Evolutionary conservation across 768 basidiomycete species (phyloP), one percentile per base, ranked within the genome.

Genomic region (Neoboletus subvelutipes): DNA sequence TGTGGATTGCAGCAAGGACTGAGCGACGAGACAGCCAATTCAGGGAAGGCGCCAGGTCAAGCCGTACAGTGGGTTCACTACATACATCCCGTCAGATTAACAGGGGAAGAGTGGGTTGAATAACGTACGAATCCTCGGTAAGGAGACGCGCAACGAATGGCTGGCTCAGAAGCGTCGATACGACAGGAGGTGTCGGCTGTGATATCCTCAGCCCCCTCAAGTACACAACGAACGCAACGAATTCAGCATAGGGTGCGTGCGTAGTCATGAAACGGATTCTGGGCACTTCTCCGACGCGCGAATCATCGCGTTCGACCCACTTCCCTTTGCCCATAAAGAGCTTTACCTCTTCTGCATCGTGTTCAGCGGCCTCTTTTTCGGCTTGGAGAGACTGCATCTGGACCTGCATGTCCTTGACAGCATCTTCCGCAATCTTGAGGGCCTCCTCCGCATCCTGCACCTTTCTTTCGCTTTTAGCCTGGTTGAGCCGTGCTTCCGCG

Each of bases 11-110:
- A 26, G 84, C 75, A 4, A 87, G 79, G 24, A 98, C 88, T 5
- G 86, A 86, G 29, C 94, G 85, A 28, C 94, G 83, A 17, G 90
- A 88, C n/a, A 98, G 79, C 91, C 92, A 98, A 66, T 92, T 94
- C 34, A 99, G 77, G 13, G 94, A 91, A 0, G 95, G 92, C 0
- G 97, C 94, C n/a, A 91, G 76, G 67, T 98, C 97, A 18, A 99
- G 81, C 10, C 97, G 87, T 31, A 97, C 77, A 0, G 94, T 92
- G 0, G 96, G 92, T 64, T 99, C 96, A 24, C 94, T 70, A 56
- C 28, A 52, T 39, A 2, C n/a, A 43, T 41, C 45, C 24, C 17
- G 36, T 61, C 54, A 68, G 52, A 58, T 46, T 47, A 55, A 26
- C n/a, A 18, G 34, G n/a, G 36, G 43, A 31, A 50, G n/a, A 52